Conservation (phyloP, 2,329 filamentous ascomycete genomes). For the Rutstroemia sp. region DNA sequence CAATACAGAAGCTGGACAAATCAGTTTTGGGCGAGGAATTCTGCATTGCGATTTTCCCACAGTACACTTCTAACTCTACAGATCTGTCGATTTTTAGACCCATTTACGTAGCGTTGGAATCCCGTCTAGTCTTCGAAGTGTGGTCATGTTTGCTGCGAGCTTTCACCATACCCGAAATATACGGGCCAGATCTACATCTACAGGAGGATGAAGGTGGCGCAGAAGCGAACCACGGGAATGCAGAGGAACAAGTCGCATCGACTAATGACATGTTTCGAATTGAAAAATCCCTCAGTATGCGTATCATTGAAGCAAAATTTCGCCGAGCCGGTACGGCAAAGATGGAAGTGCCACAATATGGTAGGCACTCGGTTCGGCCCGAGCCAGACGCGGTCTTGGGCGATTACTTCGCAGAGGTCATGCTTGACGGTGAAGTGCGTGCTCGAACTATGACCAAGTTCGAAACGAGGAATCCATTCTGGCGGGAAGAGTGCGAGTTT, state of each 20-base stretch:
- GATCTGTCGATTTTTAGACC: constrained; percentile 74
- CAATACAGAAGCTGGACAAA: constrained; percentile 81
- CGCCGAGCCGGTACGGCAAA: constrained; percentile 15
- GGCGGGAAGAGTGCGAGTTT: constrained; percentile 73
- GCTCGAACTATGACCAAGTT: constrained; percentile 66
- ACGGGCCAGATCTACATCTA: constrained; percentile 38
- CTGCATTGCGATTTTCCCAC: constrained; percentile 92
- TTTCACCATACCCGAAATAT: constrained; percentile 87
- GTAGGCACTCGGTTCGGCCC: constrained; percentile 19
- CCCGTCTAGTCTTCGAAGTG: constrained; percentile 85
- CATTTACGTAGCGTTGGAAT: constrained; percentile 82
- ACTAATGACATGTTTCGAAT: constrained; percentile 49
- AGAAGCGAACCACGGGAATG: background rate
- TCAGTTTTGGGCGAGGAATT: constrained; percentile 90
- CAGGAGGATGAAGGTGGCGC: constrained; percentile 15
- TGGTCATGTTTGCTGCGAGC: constrained; percentile 91
- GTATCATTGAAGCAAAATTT: constrained; percentile 56
- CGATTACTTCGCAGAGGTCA: constrained; percentile 72
- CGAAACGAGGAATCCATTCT: constrained; percentile 69
- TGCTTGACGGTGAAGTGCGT: constrained; percentile 71
- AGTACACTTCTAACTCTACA: constrained; percentile 71
- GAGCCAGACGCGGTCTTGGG: constrained; percentile 45
- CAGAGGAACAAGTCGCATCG: constrained; percentile 2
- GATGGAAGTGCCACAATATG: constrained; percentile 26
- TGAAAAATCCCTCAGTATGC: constrained; percentile 51